Percentiles rank a stretch among this genome's conserved stretches.
Conservation (phyloP, 441 rosid genomes). For the Erysimum pusillum region DNA sequence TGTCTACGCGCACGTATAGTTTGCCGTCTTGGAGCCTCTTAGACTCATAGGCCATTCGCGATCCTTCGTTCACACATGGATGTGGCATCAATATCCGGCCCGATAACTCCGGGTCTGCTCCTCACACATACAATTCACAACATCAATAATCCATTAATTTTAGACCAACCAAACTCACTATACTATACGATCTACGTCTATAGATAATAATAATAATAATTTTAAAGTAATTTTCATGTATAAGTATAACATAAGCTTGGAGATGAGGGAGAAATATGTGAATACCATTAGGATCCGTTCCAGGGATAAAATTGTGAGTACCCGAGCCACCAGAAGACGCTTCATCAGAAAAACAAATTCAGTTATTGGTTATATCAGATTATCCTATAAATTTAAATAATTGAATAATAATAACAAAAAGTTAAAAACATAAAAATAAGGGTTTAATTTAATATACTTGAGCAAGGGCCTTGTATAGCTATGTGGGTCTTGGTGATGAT, state of each 20-base stretch:
- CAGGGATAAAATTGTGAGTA: not conserved
- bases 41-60: slow-evolving; percentile 29
- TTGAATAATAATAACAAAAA: too few species aligned
- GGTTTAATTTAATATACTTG: not conserved
- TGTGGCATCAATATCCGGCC: slow-evolving; percentile 25
- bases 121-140: not conserved
- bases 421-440: not conserved
- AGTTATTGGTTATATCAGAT: not conserved
- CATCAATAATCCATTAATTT: not conserved
- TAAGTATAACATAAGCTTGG: not conserved
- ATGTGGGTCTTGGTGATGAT: slow-evolving; percentile 21
- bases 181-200: too few species aligned
- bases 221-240: not conserved
- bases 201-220: not conserved
- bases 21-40: slow-evolving; percentile 25
- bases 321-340: not conserved
- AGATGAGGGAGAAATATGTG: not conserved
- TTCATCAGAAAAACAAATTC: not conserved
- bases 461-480: not conserved
- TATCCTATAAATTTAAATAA: too few species aligned
- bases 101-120: slow-evolving; percentile 24
- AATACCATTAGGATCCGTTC: slow-evolving; percentile 35
- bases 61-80: slow-evolving; percentile 22
- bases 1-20: slow-evolving; percentile 12
- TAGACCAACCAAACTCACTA: slow-evolving; percentile 1